phyloP scores from a whole-genome alignment of 371 early-diverging fungal genomes.

The Funneliformis caledonium region DNA sequence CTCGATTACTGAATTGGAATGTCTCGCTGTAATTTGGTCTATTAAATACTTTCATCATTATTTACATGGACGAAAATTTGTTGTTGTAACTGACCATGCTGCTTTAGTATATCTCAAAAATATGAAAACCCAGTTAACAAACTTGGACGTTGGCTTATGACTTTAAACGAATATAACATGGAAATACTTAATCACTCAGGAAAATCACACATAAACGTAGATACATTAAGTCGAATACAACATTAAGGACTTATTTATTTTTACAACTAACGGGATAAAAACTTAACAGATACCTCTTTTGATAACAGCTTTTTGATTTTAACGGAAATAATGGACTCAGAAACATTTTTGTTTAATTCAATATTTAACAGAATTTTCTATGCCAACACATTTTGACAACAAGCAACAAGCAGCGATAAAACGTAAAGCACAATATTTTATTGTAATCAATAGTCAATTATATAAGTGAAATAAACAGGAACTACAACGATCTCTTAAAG shows the following conservation, averaged over 20 bases:
- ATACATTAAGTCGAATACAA: too few relatives aligned
- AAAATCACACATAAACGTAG: too few relatives aligned
- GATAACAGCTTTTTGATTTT: neutral
- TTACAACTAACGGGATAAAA: neutral
- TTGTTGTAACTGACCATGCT: neutral
- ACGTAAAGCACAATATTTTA: neutral
- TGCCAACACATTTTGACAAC: neutral
- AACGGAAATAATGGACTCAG: neutral
- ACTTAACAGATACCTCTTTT: neutral
- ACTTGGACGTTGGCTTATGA: too few relatives aligned
- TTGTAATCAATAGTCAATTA: neutral
- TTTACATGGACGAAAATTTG: too few relatives aligned
- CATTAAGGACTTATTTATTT: neutral
- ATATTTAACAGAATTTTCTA: neutral
- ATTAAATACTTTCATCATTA: too few relatives aligned
- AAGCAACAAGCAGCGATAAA: neutral
- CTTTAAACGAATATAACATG: too few relatives aligned
- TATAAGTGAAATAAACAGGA: neutral
- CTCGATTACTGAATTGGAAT: too few relatives aligned
- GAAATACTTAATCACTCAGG: too few relatives aligned
- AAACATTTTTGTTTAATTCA: neutral
- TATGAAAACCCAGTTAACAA: neutral
- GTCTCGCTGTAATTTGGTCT: too few relatives aligned
- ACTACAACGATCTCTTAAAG: neutral
- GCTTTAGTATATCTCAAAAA: neutral